Percentiles rank a stretch among this genome's conserved stretches.
Conservation (phyloP, 2,329 filamentous ascomycete species). For the Botrytis tulipae region DNA sequence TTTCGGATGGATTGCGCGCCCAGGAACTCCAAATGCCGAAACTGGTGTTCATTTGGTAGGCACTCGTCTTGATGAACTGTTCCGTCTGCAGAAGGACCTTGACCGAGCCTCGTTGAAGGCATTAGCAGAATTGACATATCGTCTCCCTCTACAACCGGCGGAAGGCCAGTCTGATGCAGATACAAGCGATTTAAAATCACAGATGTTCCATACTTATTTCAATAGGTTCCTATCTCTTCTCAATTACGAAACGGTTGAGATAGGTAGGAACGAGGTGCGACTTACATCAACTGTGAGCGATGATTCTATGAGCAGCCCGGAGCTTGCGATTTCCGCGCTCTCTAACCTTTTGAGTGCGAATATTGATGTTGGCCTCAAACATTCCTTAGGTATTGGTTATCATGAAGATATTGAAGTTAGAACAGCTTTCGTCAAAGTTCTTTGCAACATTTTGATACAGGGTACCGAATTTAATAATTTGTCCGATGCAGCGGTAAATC, state of each 20-base stretch:
- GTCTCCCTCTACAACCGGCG: slow-evolving; percentile 63
- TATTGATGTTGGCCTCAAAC: slow-evolving; percentile 68
- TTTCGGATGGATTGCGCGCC: slow-evolving; percentile 66
- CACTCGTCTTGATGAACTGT: slow-evolving; percentile 55
- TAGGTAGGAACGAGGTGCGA: slow-evolving; percentile 45
- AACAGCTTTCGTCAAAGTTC: slow-evolving; percentile 67
- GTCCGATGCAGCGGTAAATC: slow-evolving; percentile 64
- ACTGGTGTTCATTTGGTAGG: slow-evolving; percentile 39
- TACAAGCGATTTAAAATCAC: slow-evolving; percentile 65
- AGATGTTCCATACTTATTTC: slow-evolving; percentile 72
- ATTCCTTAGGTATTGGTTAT: slow-evolving; percentile 68
- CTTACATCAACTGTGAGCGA: slow-evolving; percentile 47
- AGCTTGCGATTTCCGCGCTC: slow-evolving; percentile 64
- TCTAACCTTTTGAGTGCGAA: slow-evolving; percentile 70
- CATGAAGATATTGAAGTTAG: slow-evolving; percentile 68
- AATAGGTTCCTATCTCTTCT: slow-evolving; percentile 66
- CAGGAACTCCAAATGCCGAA: slow-evolving; percentile 50
- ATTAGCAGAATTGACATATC: slow-evolving; percentile 64
- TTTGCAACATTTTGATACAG: slow-evolving; percentile 70
- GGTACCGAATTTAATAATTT: slow-evolving; percentile 69
- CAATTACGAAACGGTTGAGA: slow-evolving; percentile 53
- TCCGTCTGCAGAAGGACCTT: slow-evolving; percentile 61
- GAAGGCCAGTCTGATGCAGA: slow-evolving; percentile 65
- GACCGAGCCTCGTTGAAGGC: slow-evolving; percentile 64
- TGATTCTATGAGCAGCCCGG: slow-evolving; percentile 55